Percentiles rank a stretch among this genome's conserved stretches.
phyloP scores from a whole-genome alignment of 2,329 filamentous ascomycete species.

The Esteya vermicola region DNA sequence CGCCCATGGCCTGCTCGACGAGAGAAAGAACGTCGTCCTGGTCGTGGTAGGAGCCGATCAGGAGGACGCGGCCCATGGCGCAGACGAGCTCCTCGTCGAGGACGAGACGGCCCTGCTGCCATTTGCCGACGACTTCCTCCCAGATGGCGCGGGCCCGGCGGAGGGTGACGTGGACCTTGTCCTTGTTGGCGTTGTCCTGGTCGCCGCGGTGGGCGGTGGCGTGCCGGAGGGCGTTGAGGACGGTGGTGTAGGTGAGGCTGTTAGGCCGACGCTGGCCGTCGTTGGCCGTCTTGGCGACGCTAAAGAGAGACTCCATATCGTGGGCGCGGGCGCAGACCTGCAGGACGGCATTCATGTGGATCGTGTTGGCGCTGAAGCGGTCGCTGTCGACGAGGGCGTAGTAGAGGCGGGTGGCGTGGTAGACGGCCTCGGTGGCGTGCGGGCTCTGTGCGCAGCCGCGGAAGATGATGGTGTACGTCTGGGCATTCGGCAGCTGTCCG shows the following conservation, averaged over 20 bases:
- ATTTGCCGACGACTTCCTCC: constrained; percentile 64
- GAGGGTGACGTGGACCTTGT: constrained; percentile 32
- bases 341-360: constrained; percentile 81
- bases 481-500: constrained; percentile 61
- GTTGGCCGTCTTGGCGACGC: constrained; percentile 58
- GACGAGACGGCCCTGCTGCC: constrained; percentile 53
- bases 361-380: constrained; percentile 55
- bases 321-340: constrained; percentile 61
- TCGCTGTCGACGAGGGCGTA: constrained; percentile 54
- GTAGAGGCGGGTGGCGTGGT: constrained; percentile 62
- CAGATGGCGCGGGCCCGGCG: constrained; percentile 61
- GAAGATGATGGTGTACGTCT: constrained; percentile 77
- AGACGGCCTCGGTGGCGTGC: constrained; percentile 43
- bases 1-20: constrained; percentile 67
- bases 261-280: constrained; percentile 50
- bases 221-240: constrained; percentile 61
- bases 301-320: constrained; percentile 71
- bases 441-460: constrained; percentile 52
- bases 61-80: constrained; percentile 67
- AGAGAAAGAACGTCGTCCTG: constrained; percentile 60
- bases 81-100: constrained; percentile 70
- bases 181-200: constrained; percentile 2
- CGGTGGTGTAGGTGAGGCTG: constrained; percentile 62
- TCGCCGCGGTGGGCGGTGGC: constrained; percentile 18
- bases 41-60: constrained; percentile 48